Evolutionary conservation across 768 basidiomycete genomes (phyloP), one percentile per base, ranked within the genome.

Genomic region (Cystobasidium tubakii): DNA sequence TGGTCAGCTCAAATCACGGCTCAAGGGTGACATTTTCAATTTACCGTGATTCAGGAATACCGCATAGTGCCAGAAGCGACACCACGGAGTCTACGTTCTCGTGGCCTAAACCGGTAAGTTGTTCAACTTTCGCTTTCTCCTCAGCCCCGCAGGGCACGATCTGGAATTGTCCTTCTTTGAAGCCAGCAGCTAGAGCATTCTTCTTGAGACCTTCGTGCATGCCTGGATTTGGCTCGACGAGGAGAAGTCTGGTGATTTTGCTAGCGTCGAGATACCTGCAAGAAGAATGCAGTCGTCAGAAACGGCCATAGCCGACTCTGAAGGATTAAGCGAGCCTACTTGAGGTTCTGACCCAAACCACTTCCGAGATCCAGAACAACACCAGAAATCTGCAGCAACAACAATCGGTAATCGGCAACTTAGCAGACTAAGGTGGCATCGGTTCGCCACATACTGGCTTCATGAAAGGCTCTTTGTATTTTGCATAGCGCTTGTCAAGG

Each of bases 361-460:
- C 54, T 57, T 15, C 69, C 69, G 9, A 71, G 55, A 43, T 71
- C 69, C n/a, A 71, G 55, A 23, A 71, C 69, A 6, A 71, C 54
- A 17, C 69, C 69, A 34, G 69, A 71, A n/a, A 60, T 60, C 57
- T 60, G 57, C 23, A 27, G 4, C 10, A 25, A 6, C 4, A 2
- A 27, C 13, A 17, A 50, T 15, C 21, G 12, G 7, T 3, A 29
- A 6, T 27, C 4, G 57, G 13, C 57, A 6, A 29, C 10, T 6
- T 34, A 6, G 57, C 15, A 39, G 57, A 34, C 10, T 60, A 13
- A 6, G 4, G 6, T 17, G 33, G 13, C 10, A 21, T 29, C 33
- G 6, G 12, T 60, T 15, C 27, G 53, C 21, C 53, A n/a, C 53
- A 17, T 15, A 46, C 69, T 36, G 53, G 50, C n/a, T 34, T 60